Base-by-base conservation (phyloP, 768 basidiomycete genomes). In the Podaxis sp. region DNA sequence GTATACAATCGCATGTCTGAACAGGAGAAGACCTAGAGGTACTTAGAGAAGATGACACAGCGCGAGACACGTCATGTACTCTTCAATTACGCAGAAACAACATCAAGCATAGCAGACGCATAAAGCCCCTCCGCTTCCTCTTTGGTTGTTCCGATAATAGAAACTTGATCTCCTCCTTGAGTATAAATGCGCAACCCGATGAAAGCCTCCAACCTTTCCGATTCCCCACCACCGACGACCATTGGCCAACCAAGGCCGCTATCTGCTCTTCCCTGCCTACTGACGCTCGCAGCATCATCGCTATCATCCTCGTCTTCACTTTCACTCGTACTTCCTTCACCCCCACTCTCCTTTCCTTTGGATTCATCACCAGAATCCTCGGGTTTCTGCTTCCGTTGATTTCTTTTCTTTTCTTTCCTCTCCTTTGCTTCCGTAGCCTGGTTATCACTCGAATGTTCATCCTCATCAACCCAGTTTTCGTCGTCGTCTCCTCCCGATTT, bases 161-260 rank as follows among this genome's bases (percentile, higher is more conserved):
- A 13, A 6, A 35, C 40, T 32, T 38, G 53, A 18, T 55, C 62
- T 21, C 55, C 55, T 2, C 58, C 59, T 47, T 63, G 57, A 9
- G 58, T 59, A 46, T 63, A 63, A 5, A 63, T 48, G 3, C 58
- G 58, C 14, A 63, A 27, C 13, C 62, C 58, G 4, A 63, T 35
- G 23, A 52, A 40, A 14, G n/a, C 42, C 5, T 28, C 44, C 23
- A 42, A 14, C 9, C 2, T 32, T 32, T 32, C 32, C 4, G 23
- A 16, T 7, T 27, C 55, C 3, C 27, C 21, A 13, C 18, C 27
- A 32, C 32, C 10, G 6, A 1, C 5, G 11, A 13, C 25, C 14
- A 14, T 4, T 4, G 55, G 27, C 16, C 18, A 16, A 28, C 6
- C 28, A 18, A 25, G 55, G 3, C 23, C 27, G 9, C 35, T 32